Evolutionary conservation across 1,284 basidiomycete species (phyloP), one percentile per base, ranked within the genome.

Genomic region (Xerocomus amazonicus): DNA sequence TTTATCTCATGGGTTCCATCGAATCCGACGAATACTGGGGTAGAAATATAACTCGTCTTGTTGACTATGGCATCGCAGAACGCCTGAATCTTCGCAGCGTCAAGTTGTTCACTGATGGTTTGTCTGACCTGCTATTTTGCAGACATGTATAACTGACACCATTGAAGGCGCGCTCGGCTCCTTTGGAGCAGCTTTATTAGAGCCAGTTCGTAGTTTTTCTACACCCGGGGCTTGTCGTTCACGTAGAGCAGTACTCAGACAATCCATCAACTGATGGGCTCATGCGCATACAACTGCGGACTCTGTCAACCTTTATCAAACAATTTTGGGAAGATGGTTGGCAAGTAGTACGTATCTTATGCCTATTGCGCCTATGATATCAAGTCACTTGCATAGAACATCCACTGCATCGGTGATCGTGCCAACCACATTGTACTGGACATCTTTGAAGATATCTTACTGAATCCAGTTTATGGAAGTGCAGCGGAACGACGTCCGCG

Each of bases 391-490:
- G n/a, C 4, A 27, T 43, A 92, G 87, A 92, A 91, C 55, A 81
- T 91, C 10, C 93, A 97, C 61, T 91, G 89, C 47, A 97, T 97
- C 26, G 95, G 95, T 1, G 95, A 97, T 61, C 79, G 83, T 40
- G 92, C 92, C 29, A 96, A 95, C 64, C 77, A 85, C 36, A 74
- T 88, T 17, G 81, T 90, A 0, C 77, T 97, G 17, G 81, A 95
- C 59, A 82, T 90, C 13, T 91, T 90, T 59, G 88, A 92, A 65
- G 70, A 69, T 1, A 65, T 79, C 0, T 58, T 81, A 2, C 55
- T 55, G 6, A 49, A 55, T 33, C 43, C 55, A 6, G 38, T 46
- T 31, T 62, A 59, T 3, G 66, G 60, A 6, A 72, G 73, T 47
- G 71, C 76, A 10, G 63, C 71, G 0, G 67, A 71, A 38, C 77